A percentile compares a stretch with the other conserved stretches of the same genome.
Conservation (phyloP, 371 early-diverging fungal species). For the Mortierella sp. region DNA sequence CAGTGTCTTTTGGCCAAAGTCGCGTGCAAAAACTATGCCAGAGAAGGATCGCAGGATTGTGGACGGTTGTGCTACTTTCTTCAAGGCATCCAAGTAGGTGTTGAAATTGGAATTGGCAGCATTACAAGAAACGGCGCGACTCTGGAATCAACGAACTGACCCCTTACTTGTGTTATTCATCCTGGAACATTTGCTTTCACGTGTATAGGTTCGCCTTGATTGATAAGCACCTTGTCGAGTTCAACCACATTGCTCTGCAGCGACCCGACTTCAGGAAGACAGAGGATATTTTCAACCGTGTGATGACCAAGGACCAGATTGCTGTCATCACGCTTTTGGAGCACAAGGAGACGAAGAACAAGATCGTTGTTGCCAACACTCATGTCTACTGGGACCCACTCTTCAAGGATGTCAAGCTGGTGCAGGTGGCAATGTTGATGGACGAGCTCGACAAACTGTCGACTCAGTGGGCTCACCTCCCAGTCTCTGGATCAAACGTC, state of each 20-base stretch:
- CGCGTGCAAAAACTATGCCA: conserved; percentile 92
- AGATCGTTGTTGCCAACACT: conserved; percentile 91
- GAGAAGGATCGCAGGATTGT: conserved; percentile 91
- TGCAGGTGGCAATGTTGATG: conserved; percentile 96
- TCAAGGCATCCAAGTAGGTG: conserved; percentile 81
- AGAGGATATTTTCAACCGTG: conserved; percentile 95
- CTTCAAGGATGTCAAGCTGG: conserved; percentile 97
- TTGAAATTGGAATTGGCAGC: neutral
- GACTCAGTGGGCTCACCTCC: conserved; percentile 62
- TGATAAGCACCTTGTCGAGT: conserved; percentile 90
- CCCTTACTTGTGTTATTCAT: neutral
- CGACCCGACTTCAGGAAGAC: conserved; percentile 90
- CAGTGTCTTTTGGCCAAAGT: conserved; percentile 95
- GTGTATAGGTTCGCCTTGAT: conserved; percentile 77
- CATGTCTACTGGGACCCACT: conserved; percentile 96
- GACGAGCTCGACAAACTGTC: conserved; percentile 87
- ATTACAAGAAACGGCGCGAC: neutral
- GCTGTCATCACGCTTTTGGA: conserved; percentile 91
- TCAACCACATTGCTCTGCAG: conserved; percentile 93
- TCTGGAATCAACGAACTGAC: neutral
- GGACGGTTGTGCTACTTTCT: conserved; percentile 99
- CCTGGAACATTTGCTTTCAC: neutral
- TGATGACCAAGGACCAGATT: conserved; percentile 98
- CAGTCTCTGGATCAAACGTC: conserved; percentile 46
- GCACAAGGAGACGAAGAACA: conserved; percentile 77